phyloP scores from a whole-genome alignment of 2,329 filamentous ascomycete genomes.

The Ophiostoma pallidulum region DNA sequence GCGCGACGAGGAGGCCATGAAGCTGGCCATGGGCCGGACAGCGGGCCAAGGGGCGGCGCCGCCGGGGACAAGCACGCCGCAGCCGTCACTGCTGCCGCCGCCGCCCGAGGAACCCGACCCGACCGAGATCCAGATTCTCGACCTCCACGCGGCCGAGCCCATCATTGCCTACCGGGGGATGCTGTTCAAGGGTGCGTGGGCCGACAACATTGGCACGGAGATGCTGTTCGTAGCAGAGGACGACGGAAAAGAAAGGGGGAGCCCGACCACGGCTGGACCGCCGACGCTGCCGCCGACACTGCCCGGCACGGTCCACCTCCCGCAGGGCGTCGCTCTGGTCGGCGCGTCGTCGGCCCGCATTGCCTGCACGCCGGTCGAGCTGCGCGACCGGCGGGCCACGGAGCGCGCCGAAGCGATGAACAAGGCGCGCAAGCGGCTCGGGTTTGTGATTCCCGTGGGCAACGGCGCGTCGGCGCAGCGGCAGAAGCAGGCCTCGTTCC shows the following conservation, averaged over 20 bases:
- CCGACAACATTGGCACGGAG: constrained; percentile 74
- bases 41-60: not conserved
- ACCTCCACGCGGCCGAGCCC: constrained; percentile 66
- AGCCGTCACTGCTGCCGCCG: constrained; percentile 22
- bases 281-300: not conserved
- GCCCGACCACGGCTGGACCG: too few species aligned
- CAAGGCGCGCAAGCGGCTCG: constrained; percentile 6
- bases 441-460: constrained; percentile 17
- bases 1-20: not conserved
- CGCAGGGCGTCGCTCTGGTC: constrained; percentile 21
- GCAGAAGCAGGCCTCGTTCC: constrained; percentile 17
- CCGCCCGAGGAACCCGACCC: constrained; percentile 6
- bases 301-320: not conserved
- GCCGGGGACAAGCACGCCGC: constrained; percentile 10
- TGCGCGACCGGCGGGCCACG: constrained; percentile 6
- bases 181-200: constrained; percentile 74
- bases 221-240: constrained; percentile 50
- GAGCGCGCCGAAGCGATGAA: not conserved
- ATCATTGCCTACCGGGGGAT: constrained; percentile 71
- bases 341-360: constrained; percentile 20
- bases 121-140: constrained; percentile 65
- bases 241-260: not conserved
- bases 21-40: too few species aligned
- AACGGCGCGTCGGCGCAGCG: constrained; percentile 12
- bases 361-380: constrained; percentile 13